Evolutionary conservation across 352 stramenopile species (phyloP).

Genomic region (Phytophthora lateralis): DNA sequence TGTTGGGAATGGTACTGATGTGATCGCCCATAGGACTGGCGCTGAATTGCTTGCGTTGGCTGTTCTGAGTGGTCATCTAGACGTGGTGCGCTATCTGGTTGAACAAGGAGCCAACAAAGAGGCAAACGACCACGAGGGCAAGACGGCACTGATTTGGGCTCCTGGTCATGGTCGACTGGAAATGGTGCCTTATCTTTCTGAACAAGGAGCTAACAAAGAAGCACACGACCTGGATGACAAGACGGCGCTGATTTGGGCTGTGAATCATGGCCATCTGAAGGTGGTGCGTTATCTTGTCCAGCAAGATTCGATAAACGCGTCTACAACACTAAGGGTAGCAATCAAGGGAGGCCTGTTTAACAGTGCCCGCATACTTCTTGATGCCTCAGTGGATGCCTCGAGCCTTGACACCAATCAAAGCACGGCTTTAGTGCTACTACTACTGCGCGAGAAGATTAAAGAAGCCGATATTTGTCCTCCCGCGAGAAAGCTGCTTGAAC

Average conservation of each 20-base stretch:
- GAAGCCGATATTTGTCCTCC: neutral
- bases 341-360: neutral
- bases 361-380: too few species aligned
- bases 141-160: neutral
- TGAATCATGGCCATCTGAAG: neutral
- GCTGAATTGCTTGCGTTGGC: too few species aligned
- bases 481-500: neutral
- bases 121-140: neutral
- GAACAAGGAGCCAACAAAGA: neutral
- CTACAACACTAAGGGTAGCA: too few species aligned
- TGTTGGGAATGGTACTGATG: too few species aligned
- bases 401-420: neutral
- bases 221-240: neutral
- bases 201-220: neutral
- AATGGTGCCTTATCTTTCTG: neutral
- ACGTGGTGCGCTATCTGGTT: too few species aligned
- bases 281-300: neutral
- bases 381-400: neutral
- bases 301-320: too few species aligned
- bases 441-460: neutral
- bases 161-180: constrained; percentile 1
- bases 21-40: too few species aligned
- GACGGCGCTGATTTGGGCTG: neutral
- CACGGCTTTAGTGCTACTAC: neutral
- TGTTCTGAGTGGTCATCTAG: too few species aligned